Percentiles rank a stretch among this genome's conserved stretches.
These are phyloP conservation scores for Mycena metata DNA, from an alignment of 768 basidiomycete genomes.

Conservation along the genomic window DNA sequence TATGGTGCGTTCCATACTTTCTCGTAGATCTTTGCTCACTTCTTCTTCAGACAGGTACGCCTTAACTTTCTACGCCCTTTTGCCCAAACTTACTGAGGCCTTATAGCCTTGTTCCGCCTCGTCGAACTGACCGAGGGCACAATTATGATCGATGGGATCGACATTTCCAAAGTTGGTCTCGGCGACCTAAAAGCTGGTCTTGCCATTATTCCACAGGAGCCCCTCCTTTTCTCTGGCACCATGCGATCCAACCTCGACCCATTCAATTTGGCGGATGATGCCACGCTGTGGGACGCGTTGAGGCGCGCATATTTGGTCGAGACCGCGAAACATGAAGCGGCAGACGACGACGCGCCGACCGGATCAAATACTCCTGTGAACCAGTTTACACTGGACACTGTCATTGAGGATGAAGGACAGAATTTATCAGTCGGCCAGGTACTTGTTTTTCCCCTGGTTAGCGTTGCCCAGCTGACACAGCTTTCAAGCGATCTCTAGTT, in stretches of 20 bases:
- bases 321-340: constrained; percentile 46
- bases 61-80: constrained; percentile 1
- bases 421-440: constrained; percentile 86
- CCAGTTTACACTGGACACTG: constrained; percentile 86
- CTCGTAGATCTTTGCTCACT: constrained; percentile 43
- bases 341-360: constrained; percentile 52
- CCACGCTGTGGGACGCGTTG: constrained; percentile 88
- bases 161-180: constrained; percentile 86
- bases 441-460: constrained; percentile 29
- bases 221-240: constrained; percentile 79
- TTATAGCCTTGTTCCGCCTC: constrained; percentile 78
- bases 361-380: constrained; percentile 62
- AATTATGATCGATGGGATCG: constrained; percentile 85
- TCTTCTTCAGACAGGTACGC: constrained; percentile 37
- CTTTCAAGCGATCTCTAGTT: constrained; percentile 78
- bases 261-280: constrained; percentile 85
- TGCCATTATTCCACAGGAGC: constrained; percentile 89
- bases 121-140: constrained; percentile 84
- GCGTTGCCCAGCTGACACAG: constrained; percentile 34
- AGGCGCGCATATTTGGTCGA: constrained; percentile 88
- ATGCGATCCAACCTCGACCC: constrained; percentile 92
- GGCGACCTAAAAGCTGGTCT: constrained; percentile 75
- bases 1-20: constrained; percentile 59
- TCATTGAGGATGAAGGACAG: constrained; percentile 88
- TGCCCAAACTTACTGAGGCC: constrained; percentile 7